Evolutionary conservation across 345 rosid genomes (phyloP), one percentile per base, ranked within the genome.

Genomic region (Pelargonium nanum): DNA sequence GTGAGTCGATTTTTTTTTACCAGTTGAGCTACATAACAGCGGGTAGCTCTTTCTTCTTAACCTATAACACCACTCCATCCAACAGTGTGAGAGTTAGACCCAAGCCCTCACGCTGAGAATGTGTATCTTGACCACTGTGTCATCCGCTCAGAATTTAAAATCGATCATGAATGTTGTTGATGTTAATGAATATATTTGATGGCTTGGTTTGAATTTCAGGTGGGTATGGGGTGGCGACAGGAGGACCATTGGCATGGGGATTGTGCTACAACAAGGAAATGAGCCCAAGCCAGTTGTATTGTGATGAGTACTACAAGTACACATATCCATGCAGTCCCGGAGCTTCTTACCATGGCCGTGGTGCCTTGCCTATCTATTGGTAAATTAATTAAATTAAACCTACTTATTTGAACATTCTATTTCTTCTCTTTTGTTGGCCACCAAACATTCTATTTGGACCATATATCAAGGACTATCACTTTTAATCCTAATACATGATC

Each of bases 241-340:
- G 97, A 0, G 95, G 97, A 25, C 97, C 97, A 56, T 23, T 83
- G 72, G 91, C 89, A 5, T 87, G 97, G 96, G 97, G 97, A 13
- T 72, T 91, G 12, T 88, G 97, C 75, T 85, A 83, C 81, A 82
- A 85, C 77, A 87, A 85, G 76, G 96, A 85, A 64, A 77, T 91
- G 97, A 91, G 96, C 58, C 97, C 96, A 10, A 80, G 77, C 75
- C 44, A 83, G 52, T 2, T 56, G 3, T 91, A 85, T 61, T 91
- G 96, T 26, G 91, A 87, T 57, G 97, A 91, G 7, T 78, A 79
- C 72, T 82, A 69, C 57, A 85, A 87, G 68, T 68, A 73, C 54
- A 78, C 81, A 0, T 82, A 87, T 64, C 97, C 97, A 13, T 90
- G 96, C 73, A 64, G 80, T n/a, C 85, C 89, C 10, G 91, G 87